Conservation (phyloP, 192 early-diverging fungal genomes). For the Spinellus fusiger region DNA sequence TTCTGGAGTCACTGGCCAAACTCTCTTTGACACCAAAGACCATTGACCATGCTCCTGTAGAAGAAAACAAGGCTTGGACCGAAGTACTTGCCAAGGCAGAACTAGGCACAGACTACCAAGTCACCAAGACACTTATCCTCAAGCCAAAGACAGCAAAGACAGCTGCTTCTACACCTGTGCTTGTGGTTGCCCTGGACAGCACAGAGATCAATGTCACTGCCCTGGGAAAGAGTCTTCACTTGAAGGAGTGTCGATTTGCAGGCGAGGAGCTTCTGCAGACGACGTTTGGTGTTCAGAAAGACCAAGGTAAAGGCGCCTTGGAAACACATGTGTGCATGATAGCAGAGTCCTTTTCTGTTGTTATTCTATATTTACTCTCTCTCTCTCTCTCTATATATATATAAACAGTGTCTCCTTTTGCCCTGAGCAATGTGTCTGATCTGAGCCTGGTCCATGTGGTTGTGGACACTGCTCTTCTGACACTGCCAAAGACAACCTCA, state of each 20-base stretch:
- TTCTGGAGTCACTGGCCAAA: conserved; percentile 13
- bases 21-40: conserved; percentile 30
- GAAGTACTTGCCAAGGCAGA: conserved; percentile 30
- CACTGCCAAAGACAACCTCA: conserved; percentile 24
- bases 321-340: too few relatives aligned
- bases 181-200: conserved; percentile 56
- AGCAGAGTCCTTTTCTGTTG: too few relatives aligned
- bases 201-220: conserved; percentile 46
- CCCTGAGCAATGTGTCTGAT: conserved; percentile 55
- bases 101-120: conserved; percentile 14
- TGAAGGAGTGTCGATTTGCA: conserved; percentile 73
- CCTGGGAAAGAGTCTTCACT: conserved; percentile 45
- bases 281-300: conserved; percentile 47
- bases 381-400: too few relatives aligned
- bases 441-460: conserved; percentile 62
- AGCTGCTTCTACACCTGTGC: conserved; percentile 51
- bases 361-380: too few relatives aligned
- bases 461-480: conserved; percentile 62
- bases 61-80: conserved; percentile 54
- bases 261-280: conserved; percentile 55
- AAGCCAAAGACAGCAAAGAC: conserved; percentile 76
- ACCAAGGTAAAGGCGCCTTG: conserved; percentile 64
- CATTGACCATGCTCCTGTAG: conserved; percentile 48
- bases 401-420: conserved; percentile 69
- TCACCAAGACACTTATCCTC: conserved; percentile 71